Evolutionary conservation across 208 protist species (phyloP).

Genomic region (Leishmania braziliensis): DNA sequence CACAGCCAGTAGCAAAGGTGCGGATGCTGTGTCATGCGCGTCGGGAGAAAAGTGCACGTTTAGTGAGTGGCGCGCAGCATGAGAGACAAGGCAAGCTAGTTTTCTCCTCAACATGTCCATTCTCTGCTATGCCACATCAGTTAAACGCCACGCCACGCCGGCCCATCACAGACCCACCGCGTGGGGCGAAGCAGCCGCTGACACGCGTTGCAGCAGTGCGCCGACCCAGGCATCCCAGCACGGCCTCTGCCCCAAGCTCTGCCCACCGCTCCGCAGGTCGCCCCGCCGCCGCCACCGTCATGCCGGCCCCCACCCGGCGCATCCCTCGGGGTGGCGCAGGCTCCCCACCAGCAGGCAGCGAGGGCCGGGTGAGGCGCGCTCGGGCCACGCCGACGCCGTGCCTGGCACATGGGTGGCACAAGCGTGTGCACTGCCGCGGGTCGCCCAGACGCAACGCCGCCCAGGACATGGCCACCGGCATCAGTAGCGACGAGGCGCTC

Average conservation of each 20-base stretch:
- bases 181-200: not conserved
- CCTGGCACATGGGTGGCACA: not conserved
- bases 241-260: no score
- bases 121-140: not conserved
- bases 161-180: not conserved
- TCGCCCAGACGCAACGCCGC: not conserved
- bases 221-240: not conserved
- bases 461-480: not conserved
- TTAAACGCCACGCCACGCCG: not conserved
- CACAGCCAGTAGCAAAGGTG: not conserved
- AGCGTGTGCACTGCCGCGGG: not conserved
- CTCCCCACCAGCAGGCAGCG: not conserved
- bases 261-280: not conserved
- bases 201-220: not conserved
- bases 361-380: not conserved
- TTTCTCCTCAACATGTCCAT: no score
- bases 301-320: no score
- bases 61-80: no score
- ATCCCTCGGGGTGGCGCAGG: not conserved
- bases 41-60: not conserved
- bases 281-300: no score
- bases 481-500: not conserved
- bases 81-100: no score
- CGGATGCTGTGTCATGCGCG: not conserved
- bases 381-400: not conserved